These are phyloP conservation scores for Dryadomyces quercus-mongolicae DNA, from an alignment of 2,329 filamentous ascomycete genomes.

Conservation along the genomic window DNA sequence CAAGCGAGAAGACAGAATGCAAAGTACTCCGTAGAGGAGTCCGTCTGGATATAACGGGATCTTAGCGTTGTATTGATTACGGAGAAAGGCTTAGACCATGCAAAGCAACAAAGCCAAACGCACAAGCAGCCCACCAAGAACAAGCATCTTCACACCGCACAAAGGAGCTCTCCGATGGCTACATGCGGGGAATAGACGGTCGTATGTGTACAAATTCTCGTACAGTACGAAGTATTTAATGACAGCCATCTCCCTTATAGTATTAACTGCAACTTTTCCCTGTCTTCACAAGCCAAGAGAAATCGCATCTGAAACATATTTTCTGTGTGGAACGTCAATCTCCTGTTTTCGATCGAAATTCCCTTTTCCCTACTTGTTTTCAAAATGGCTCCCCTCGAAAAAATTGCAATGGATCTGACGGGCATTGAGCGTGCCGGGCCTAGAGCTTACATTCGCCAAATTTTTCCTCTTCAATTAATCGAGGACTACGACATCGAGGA, in stretches of 20 bases:
- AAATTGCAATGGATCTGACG: neutral
- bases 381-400: neutral
- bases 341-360: neutral
- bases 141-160: neutral
- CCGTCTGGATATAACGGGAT: neutral
- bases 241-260: neutral
- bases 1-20: too few species aligned
- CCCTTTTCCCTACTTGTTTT: neutral
- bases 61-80: neutral
- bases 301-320: too few species aligned
- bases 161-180: too few species aligned
- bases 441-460: neutral
- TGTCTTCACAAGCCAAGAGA: neutral
- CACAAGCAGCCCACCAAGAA: neutral
- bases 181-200: too few species aligned
- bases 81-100: neutral
- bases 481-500: neutral
- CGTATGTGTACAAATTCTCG: neutral
- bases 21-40: too few species aligned
- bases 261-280: neutral
- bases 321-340: too few species aligned
- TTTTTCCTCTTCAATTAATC: neutral
- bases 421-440: neutral
- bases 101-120: neutral
- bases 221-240: neutral